A percentile compares a stretch with the other conserved stretches of the same genome.
Evolutionary conservation across 352 stramenopile genomes (phyloP).

Genomic region (Pythium aristosporum): DNA sequence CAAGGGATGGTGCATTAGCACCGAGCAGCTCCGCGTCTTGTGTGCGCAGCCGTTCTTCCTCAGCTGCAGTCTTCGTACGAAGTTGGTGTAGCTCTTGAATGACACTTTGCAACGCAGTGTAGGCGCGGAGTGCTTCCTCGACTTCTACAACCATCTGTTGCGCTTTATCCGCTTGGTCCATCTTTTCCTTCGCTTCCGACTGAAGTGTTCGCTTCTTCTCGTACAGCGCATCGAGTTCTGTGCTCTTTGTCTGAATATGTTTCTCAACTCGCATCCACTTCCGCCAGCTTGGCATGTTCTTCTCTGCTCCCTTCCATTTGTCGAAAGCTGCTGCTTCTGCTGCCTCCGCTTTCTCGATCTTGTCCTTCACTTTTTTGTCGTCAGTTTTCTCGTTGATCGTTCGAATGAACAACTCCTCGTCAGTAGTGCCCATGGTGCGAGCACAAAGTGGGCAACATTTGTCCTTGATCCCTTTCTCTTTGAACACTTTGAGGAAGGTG

Average conservation of each 20-base stretch:
- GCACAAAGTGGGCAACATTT: conserved; percentile 78
- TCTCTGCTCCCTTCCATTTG: conserved; percentile 60
- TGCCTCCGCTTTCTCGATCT: conserved; percentile 66
- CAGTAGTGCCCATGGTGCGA: conserved; percentile 51
- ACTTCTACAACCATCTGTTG: conserved; percentile 27
- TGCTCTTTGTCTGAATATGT: conserved; percentile 44
- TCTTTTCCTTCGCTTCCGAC: conserved; percentile 53
- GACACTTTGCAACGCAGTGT: conserved; percentile 33
- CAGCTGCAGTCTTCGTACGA: conserved; percentile 30
- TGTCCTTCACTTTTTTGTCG: conserved; percentile 70
- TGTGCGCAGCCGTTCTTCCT: conserved; percentile 38
- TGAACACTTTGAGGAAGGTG: conserved; percentile 82
- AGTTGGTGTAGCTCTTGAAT: conserved; percentile 37
- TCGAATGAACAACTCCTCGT: conserved; percentile 60
- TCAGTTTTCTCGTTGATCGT: conserved; percentile 77
- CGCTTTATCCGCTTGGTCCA: conserved; percentile 36
- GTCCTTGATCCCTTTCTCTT: conserved; percentile 79
- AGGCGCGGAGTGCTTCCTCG: conserved; percentile 32
- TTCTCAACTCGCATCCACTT: conserved; percentile 58
- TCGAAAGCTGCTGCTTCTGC: conserved; percentile 43
- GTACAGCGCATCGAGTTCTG: conserved; percentile 52
- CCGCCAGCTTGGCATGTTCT: conserved; percentile 62
- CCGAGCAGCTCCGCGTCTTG: conserved; percentile 36
- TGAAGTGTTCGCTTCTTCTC: conserved; percentile 41
- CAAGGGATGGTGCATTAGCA: conserved; percentile 34